Percentiles rank a stretch among this genome's conserved stretches.
These are phyloP conservation scores for Wickerhamomyces bisporus DNA, from an alignment of 805 yeast species.

Conservation along the genomic window DNA sequence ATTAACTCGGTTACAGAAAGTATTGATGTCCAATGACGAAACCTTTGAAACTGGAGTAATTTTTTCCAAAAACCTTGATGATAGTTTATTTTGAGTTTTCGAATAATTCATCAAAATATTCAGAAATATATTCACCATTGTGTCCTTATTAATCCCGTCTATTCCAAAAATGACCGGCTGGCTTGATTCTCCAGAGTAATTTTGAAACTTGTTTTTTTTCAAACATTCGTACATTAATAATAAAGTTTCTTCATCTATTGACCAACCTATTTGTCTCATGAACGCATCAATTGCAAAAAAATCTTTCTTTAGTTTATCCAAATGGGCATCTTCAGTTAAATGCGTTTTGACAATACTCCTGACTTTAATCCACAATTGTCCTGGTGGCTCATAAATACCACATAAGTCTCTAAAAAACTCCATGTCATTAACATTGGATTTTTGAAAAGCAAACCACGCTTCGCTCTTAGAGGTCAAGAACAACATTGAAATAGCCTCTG, in stretches of 20 bases:
- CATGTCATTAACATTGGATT: slow-evolving; percentile 9
- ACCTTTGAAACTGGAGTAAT: slow-evolving; percentile 17
- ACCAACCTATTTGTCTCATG: slow-evolving; percentile 8
- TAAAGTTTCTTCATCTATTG: slow-evolving; percentile 10
- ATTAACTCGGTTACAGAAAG: slow-evolving; percentile 21
- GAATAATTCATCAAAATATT: slow-evolving; percentile 12
- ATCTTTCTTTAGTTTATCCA: slow-evolving; percentile 6
- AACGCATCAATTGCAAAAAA: slow-evolving; percentile 7
- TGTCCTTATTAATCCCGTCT: slow-evolving; percentile 8
- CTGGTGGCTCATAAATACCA: slow-evolving; percentile 2
- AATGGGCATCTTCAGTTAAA: not conserved
- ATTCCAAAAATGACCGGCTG: slow-evolving; percentile 7
- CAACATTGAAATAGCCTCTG: slow-evolving; percentile 16
- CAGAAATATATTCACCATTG: slow-evolving; percentile 14
- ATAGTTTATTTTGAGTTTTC: not conserved
- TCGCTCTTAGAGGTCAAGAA: slow-evolving; percentile 6
- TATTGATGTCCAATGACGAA: slow-evolving; percentile 6
- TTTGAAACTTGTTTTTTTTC: slow-evolving; percentile 17
- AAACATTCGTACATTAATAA: slow-evolving; percentile 16
- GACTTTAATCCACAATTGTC: slow-evolving; percentile 9
- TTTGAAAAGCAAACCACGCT: slow-evolving; percentile 12
- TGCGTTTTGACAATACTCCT: slow-evolving; percentile 1
- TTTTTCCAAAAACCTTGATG: slow-evolving; percentile 18
- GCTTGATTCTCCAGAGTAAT: slow-evolving; percentile 11
- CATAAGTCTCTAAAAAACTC: slow-evolving; percentile 12